These are phyloP conservation scores for Aspergillus conjunctus DNA, from an alignment of 495 filamentous ascomycete genomes.

Conservation along the genomic window DNA sequence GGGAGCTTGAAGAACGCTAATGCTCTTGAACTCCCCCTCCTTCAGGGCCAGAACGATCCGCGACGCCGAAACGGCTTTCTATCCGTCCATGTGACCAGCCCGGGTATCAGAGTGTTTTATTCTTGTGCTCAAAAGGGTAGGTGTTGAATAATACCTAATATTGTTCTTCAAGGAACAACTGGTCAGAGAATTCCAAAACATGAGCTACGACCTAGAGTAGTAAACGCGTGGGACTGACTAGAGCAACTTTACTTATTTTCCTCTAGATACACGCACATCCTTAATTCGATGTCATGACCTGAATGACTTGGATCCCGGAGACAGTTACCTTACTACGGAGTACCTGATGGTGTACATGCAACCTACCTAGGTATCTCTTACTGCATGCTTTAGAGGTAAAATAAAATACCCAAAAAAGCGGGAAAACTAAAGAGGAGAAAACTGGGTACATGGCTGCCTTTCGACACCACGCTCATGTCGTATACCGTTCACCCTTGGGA, in stretches of 20 bases:
- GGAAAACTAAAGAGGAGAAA: too few relatives aligned
- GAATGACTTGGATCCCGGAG: not conserved
- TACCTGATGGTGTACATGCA: constrained; percentile 2
- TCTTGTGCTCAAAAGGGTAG: not conserved
- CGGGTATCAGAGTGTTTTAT: not conserved
- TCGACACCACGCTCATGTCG: constrained; percentile 4
- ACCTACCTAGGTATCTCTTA: not conserved
- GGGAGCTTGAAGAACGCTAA: constrained; percentile 1
- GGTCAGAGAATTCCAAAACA: not conserved
- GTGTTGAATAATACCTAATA: not conserved
- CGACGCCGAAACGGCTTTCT: not conserved
- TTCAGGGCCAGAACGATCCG: constrained; percentile 10
- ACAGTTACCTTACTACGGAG: not conserved
- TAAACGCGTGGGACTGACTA: not conserved
- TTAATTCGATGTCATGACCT: constrained; percentile 23
- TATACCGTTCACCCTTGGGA: constrained; percentile 14
- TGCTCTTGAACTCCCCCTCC: constrained; percentile 1
- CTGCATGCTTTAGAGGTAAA: not conserved
- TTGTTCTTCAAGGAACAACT: not conserved
- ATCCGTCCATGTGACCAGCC: constrained; percentile 15
- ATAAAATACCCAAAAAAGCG: not conserved
- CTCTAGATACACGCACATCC: constrained; percentile 8
- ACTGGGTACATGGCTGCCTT: constrained; percentile 4
- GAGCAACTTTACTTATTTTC: not conserved
- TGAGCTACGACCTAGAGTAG: not conserved